Percentiles rank a stretch among this genome's conserved stretches.
These are phyloP conservation scores for Kalmusia sp. DNA, from an alignment of 2,329 filamentous ascomycete genomes.

Conservation along the genomic window DNA sequence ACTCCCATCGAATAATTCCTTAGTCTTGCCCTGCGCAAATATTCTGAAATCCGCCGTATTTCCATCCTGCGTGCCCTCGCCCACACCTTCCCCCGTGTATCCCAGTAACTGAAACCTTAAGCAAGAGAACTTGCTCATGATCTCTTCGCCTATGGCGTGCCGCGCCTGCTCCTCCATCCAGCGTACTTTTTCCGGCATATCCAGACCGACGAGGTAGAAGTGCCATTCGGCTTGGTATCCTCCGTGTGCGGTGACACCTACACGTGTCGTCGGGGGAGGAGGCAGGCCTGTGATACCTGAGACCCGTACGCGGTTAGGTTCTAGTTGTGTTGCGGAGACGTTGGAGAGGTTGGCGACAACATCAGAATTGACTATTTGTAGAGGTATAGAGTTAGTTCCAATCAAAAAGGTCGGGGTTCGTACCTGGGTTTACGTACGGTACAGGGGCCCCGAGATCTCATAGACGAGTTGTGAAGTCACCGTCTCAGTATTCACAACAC, in stretches of 20 bases:
- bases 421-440: too few species aligned
- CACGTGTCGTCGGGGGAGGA: conserved; percentile 42
- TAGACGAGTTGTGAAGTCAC: conserved; percentile 46
- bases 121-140: conserved; percentile 24
- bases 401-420: too few species aligned
- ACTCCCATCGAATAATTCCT: conserved; percentile 18
- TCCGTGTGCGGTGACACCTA: conserved; percentile 36
- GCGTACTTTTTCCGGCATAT: conserved; percentile 52
- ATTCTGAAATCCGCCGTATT: conserved; percentile 41
- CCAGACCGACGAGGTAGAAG: conserved; percentile 56
- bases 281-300: conserved; percentile 39
- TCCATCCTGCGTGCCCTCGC: conserved; percentile 29
- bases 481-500: conserved; percentile 24
- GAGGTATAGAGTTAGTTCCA: too few species aligned
- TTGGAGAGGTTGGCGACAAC: conserved; percentile 43
- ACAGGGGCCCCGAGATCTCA: conserved; percentile 50
- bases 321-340: conserved; percentile 27
- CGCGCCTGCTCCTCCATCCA: conserved; percentile 26
- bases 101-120: conserved; percentile 37
- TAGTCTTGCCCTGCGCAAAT: conserved; percentile 18
- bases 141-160: conserved; percentile 26
- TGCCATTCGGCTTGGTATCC: conserved; percentile 45
- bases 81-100: conserved; percentile 20
- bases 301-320: conserved; percentile 32
- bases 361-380: conserved; percentile 50